Base-by-base conservation (phyloP, 148 eudicot species). In the Vaccinium darrowii region DNA sequence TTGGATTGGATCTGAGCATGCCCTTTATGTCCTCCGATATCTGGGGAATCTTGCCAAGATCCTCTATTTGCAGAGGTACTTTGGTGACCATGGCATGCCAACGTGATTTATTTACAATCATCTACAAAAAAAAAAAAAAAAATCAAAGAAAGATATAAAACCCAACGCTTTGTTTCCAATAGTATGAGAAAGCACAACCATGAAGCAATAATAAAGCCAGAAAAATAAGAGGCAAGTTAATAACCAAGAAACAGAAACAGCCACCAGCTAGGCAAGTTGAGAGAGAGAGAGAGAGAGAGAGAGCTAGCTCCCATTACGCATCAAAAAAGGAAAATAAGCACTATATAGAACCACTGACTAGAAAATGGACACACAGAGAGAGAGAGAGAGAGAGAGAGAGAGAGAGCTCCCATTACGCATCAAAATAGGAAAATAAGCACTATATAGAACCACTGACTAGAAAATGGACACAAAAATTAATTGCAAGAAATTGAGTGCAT, bases 1-100 rank as follows among this genome's bases (percentile, higher is more conserved):
- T 94, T 21, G 95, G 83, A 81, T 97, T 84, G 5, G 98, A 91
- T 71, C 49, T 88, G 81, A 97, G 90, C 96, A 92, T 95, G 77
- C 88, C 84, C 89, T 92, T 93, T 87, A 97, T 95, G 79, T 91
- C 94, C 79, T 90, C 93, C 72, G 98, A 85, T 84, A 93, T 92
- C 78, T 82, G 91, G 84, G 98, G 91, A 88, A 97, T 85, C 92
- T 89, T 94, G 30, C 73, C 13, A 1, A 67, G 73, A 25, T 67
- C 73, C 10, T 67, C 33, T 11, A 0, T 23, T 67, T 67, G 73
- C 73, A 67, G 7, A 67, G 73, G 7, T 0, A 67, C 25, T 15
- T 67, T 67, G 73, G 73, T 67, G 15, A 67, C 73, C 72, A 65
- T 11, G 72, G 13, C 0, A 67, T 67, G 73, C 73, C 73, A 10